Percentiles rank a stretch among this genome's conserved stretches.
Conservation (phyloP, 371 early-diverging fungal species). For the Catenaria anguillulae region DNA sequence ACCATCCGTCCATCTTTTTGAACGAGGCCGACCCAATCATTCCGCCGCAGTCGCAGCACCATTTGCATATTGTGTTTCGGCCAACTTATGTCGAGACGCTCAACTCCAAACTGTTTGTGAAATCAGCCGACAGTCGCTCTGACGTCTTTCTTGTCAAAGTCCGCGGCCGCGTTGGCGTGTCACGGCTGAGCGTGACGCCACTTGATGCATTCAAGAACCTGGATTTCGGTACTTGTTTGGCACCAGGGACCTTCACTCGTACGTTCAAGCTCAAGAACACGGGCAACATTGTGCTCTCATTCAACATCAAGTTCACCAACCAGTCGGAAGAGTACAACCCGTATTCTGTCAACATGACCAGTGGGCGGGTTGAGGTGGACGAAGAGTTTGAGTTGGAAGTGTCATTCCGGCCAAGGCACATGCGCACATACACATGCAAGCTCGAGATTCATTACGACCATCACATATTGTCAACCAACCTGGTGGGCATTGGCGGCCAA, state of each 20-base stretch:
- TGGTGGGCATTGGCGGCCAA: constrained; percentile 30
- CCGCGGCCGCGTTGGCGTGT: constrained; percentile 33
- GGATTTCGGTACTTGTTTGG: constrained; percentile 35
- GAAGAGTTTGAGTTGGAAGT: constrained; percentile 19
- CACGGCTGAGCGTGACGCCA: constrained; percentile 26
- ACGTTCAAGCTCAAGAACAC: constrained; percentile 28
- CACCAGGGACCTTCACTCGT: constrained; percentile 19
- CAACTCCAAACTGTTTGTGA: constrained; percentile 27
- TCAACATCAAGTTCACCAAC: constrained; percentile 12
- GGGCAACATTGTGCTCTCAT: constrained; percentile 32
- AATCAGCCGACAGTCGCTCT: constrained; percentile 31
- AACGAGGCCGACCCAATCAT: not conserved
- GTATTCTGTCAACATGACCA: constrained; percentile 13
- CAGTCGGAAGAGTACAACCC: not conserved
- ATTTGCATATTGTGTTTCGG: not conserved
- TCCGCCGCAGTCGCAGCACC: not conserved
- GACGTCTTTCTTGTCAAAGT: constrained; percentile 32
- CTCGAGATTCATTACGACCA: constrained; percentile 29
- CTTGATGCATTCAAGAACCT: constrained; percentile 16
- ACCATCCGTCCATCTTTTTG: constrained; percentile 6
- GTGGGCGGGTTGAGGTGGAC: constrained; percentile 21
- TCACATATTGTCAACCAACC: constrained; percentile 13
- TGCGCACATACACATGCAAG: constrained; percentile 23
- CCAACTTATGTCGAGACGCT: constrained; percentile 22
- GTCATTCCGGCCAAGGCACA: constrained; percentile 21